phyloP scores from a whole-genome alignment of 108 stramenopile genomes.

The Nitzschia sp. region DNA sequence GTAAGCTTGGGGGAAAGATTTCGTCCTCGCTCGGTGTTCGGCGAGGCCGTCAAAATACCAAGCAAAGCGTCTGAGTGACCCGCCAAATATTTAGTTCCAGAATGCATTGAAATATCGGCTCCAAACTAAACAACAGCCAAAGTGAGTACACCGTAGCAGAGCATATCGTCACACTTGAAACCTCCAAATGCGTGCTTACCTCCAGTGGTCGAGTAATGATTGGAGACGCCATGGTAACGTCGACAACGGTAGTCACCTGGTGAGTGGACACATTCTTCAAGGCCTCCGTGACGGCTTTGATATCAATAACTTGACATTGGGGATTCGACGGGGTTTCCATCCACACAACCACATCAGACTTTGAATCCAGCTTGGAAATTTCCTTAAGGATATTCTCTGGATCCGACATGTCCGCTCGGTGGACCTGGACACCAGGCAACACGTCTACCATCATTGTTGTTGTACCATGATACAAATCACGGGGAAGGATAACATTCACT shows the following conservation, averaged over 20 bases:
- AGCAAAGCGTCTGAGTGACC: constrained; percentile 89
- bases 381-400: constrained; percentile 24
- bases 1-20: constrained; percentile 40
- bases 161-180: too few relatives aligned
- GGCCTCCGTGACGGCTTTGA: constrained; percentile 50
- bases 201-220: constrained; percentile 69
- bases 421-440: constrained; percentile 49
- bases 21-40: constrained; percentile 52
- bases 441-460: constrained; percentile 59
- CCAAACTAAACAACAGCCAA: too few relatives aligned
- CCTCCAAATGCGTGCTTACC: constrained; percentile 37
- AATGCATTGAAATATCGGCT: constrained; percentile 80
- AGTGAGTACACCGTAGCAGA: too few relatives aligned
- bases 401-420: constrained; percentile 62
- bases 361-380: constrained; percentile 8
- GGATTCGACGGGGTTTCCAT: constrained; percentile 94
- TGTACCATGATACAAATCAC: constrained; percentile 87
- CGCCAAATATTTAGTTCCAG: constrained; percentile 88
- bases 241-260: constrained; percentile 73
- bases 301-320: constrained; percentile 73
- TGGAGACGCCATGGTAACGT: constrained; percentile 88
- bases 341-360: constrained; percentile 72
- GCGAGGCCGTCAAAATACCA: constrained; percentile 72
- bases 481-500: constrained; percentile 63
- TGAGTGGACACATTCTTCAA: constrained; percentile 13